Conservation (phyloP, 495 filamentous ascomycete genomes). For the Parmelia sp. region DNA sequence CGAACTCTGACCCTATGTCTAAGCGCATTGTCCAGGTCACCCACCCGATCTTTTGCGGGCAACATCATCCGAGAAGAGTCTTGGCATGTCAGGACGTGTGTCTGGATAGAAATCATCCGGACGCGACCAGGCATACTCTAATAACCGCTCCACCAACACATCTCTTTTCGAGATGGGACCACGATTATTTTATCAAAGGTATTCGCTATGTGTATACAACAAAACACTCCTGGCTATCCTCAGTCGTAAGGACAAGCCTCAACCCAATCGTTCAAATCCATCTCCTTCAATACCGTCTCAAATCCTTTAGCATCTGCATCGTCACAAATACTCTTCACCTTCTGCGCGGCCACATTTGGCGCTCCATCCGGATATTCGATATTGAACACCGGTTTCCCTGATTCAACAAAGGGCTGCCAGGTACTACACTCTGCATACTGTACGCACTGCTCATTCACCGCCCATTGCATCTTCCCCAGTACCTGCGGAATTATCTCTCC, state of each 20-base stretch:
- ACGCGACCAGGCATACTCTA: not conserved
- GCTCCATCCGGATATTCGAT: constrained; percentile 54
- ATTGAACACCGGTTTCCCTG: constrained; percentile 64
- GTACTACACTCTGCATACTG: constrained; percentile 51
- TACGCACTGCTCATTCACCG: constrained; percentile 68
- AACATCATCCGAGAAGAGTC: too few species aligned
- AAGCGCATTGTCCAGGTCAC: too few species aligned
- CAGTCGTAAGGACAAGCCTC: constrained; percentile 37
- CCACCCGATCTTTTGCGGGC: too few species aligned
- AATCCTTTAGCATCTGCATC: constrained; percentile 40
- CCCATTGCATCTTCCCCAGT: constrained; percentile 54
- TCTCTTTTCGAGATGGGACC: too few species aligned
- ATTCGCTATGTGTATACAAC: not conserved
- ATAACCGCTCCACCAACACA: too few species aligned
- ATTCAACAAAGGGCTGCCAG: constrained; percentile 50
- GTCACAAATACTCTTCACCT: constrained; percentile 37
- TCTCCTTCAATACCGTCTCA: constrained; percentile 59
- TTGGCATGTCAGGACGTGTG: too few species aligned
- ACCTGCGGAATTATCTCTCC: constrained; percentile 52
- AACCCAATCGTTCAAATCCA: constrained; percentile 55
- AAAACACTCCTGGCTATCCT: not conserved
- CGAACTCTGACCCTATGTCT: too few species aligned
- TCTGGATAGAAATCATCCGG: not conserved
- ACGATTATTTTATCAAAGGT: too few species aligned
- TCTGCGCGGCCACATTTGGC: constrained; percentile 28